Evolutionary conservation across 2,329 filamentous ascomycete species (phyloP).

Genomic region (Aspergillus sp.): DNA sequence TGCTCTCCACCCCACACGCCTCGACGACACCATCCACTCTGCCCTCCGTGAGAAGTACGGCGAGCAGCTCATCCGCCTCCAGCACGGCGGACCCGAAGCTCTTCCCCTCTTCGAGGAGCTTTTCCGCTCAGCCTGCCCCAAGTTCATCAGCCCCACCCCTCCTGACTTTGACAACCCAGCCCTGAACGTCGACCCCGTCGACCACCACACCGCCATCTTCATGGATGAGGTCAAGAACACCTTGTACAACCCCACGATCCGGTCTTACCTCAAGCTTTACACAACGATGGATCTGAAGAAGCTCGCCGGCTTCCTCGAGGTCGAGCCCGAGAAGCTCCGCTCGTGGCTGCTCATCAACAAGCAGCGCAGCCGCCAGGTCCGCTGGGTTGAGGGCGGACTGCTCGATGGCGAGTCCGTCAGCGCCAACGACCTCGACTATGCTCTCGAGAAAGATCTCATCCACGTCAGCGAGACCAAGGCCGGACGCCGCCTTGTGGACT

Average conservation of each 20-base stretch:
- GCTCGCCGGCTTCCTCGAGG: slow-evolving; percentile 94
- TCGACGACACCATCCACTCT: slow-evolving; percentile 99
- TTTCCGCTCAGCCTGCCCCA: slow-evolving; percentile 96
- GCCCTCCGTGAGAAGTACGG: slow-evolving; percentile 98
- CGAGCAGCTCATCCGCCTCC: slow-evolving; percentile 94
- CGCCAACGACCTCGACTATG: slow-evolving; percentile 95
- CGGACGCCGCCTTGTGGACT: slow-evolving; percentile 94
- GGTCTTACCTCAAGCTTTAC: slow-evolving; percentile 98
- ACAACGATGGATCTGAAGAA: slow-evolving; percentile 99
- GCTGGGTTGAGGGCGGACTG: slow-evolving; percentile 88
- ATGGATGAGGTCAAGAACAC: slow-evolving; percentile 99
- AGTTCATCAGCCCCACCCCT: slow-evolving; percentile 97
- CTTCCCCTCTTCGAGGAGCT: slow-evolving; percentile 98
- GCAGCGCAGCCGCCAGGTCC: slow-evolving; percentile 94
- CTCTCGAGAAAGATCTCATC: slow-evolving; percentile 94
- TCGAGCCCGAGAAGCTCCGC: slow-evolving; percentile 93
- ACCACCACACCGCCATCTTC: slow-evolving; percentile 96
- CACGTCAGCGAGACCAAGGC: slow-evolving; percentile 99
- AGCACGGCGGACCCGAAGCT: slow-evolving; percentile 92
- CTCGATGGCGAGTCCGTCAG: slow-evolving; percentile 92
- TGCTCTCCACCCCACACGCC: slow-evolving; percentile 92
- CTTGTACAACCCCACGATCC: slow-evolving; percentile 96
- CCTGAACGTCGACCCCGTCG: slow-evolving; percentile 93
- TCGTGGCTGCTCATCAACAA: slow-evolving; percentile 96
- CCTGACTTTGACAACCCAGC: slow-evolving; percentile 98